A percentile compares a stretch with the other conserved stretches of the same genome.
These are phyloP conservation scores for Claviceps cyperi DNA, from an alignment of 2,329 filamentous ascomycete species.

Conservation along the genomic window DNA sequence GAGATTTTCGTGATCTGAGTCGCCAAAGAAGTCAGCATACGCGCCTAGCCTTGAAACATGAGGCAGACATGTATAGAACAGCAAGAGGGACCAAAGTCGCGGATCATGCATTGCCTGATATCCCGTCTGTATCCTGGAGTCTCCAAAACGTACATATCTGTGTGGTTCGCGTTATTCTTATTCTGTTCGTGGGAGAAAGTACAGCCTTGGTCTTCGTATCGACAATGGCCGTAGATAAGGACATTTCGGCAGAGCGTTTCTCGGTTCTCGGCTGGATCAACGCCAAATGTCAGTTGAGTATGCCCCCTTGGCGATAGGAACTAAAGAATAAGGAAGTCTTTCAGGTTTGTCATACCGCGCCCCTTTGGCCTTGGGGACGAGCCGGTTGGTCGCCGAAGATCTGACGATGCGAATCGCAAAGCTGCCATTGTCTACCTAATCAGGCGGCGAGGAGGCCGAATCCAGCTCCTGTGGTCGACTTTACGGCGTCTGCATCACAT, in stretches of 20 bases:
- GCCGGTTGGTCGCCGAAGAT: slow-evolving; percentile 37
- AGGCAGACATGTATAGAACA: background rate
- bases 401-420: slow-evolving; percentile 29
- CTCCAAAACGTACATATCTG: slow-evolving; percentile 32
- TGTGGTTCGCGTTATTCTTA: slow-evolving; percentile 33
- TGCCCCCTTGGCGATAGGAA: too few species aligned
- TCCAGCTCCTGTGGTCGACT: slow-evolving; percentile 22
- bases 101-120: too few species aligned
- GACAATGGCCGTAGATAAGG: slow-evolving; percentile 83
- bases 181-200: slow-evolving; percentile 76
- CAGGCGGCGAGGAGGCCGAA: slow-evolving; percentile 13
- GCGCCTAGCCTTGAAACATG: background rate
- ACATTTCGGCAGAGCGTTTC: slow-evolving; percentile 88
- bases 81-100: background rate
- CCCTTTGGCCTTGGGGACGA: slow-evolving; percentile 40
- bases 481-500: slow-evolving; percentile 25
- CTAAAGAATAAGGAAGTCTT: background rate
- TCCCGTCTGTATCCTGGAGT: too few species aligned
- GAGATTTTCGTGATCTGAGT: slow-evolving; percentile 49
- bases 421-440: slow-evolving; percentile 29
- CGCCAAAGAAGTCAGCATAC: background rate
- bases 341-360: slow-evolving; percentile 30
- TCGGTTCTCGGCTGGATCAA: slow-evolving; percentile 49
- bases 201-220: slow-evolving; percentile 83
- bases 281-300: slow-evolving; percentile 4